Conservation (phyloP, 192 early-diverging fungal genomes). For the Coemansia sp. region DNA sequence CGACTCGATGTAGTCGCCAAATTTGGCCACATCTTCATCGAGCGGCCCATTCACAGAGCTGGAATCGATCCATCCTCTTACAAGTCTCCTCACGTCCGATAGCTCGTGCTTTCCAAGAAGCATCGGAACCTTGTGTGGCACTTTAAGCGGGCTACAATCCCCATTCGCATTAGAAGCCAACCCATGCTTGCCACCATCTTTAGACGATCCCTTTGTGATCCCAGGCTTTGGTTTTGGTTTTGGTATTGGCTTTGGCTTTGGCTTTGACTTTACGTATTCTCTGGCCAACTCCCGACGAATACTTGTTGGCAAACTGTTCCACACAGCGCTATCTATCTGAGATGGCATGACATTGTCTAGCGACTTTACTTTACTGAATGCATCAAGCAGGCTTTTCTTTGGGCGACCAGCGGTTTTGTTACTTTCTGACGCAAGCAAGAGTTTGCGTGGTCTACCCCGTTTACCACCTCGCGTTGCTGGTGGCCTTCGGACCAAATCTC, state of each 20-base stretch:
- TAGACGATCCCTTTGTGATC: neutral
- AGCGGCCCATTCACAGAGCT: conserved; percentile 15
- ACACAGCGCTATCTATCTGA: conserved; percentile 42
- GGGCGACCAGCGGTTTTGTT: neutral
- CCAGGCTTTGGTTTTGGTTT: conserved; percentile 9
- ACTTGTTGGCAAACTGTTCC: conserved; percentile 25
- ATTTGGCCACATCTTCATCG: conserved; percentile 29
- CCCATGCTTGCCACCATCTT: too few relatives aligned
- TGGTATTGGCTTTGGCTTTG: conserved; percentile 14
- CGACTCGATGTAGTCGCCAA: conserved; percentile 31
- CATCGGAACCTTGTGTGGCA: conserved; percentile 4
- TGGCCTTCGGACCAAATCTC: neutral
- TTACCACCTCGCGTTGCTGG: conserved; percentile 1
- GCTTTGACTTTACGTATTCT: conserved; percentile 28
- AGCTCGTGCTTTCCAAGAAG: conserved; percentile 22
- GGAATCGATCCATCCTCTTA: conserved; percentile 28
- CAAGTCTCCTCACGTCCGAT: conserved; percentile 18
- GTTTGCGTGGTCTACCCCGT: conserved; percentile 33
- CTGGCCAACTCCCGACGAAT: conserved; percentile 43
- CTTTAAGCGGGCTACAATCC: neutral
- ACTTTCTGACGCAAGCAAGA: conserved; percentile 8
- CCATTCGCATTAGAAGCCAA: neutral
- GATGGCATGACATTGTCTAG: conserved; percentile 46
- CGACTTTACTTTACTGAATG: conserved; percentile 30
- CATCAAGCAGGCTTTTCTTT: conserved; percentile 23